phyloP scores from a whole-genome alignment of 2,329 filamentous ascomycete species.

The Venturia pyrina region DNA sequence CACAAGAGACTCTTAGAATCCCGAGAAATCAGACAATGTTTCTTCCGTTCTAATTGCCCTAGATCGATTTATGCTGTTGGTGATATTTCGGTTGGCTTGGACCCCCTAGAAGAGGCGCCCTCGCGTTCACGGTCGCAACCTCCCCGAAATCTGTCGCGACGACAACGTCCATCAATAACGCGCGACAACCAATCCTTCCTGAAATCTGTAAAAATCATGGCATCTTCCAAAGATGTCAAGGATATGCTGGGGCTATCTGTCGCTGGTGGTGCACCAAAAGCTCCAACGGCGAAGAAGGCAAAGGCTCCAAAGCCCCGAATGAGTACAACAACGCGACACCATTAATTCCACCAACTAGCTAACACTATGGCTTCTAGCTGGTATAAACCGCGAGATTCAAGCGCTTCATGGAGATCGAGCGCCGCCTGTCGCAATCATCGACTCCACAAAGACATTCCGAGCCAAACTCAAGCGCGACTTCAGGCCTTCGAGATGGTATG shows the following conservation, averaged over 20 bases:
- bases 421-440: conserved; percentile 14
- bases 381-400: conserved; percentile 14
- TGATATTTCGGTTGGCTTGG: neutral
- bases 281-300: conserved; percentile 13
- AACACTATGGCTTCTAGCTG: conserved; percentile 10
- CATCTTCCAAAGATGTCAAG: conserved; percentile 16
- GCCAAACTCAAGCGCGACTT: conserved; percentile 11
- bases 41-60: neutral
- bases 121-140: neutral
- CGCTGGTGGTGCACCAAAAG: conserved; percentile 9
- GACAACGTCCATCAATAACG: neutral
- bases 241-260: conserved; percentile 16
- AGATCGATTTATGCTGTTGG: neutral
- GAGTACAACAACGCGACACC: conserved; percentile 2
- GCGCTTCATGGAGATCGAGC: conserved; percentile 14
- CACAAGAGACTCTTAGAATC: neutral
- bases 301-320: conserved; percentile 11
- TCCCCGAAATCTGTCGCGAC: neutral
- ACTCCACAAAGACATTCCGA: conserved; percentile 14
- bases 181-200: neutral
- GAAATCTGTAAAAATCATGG: conserved; percentile 12
- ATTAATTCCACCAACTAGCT: neutral
- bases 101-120: neutral
- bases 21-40: neutral
- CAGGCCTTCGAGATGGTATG: conserved; percentile 8